phyloP scores from a whole-genome alignment of 768 basidiomycete genomes.

The Naematelia aurantialba region DNA sequence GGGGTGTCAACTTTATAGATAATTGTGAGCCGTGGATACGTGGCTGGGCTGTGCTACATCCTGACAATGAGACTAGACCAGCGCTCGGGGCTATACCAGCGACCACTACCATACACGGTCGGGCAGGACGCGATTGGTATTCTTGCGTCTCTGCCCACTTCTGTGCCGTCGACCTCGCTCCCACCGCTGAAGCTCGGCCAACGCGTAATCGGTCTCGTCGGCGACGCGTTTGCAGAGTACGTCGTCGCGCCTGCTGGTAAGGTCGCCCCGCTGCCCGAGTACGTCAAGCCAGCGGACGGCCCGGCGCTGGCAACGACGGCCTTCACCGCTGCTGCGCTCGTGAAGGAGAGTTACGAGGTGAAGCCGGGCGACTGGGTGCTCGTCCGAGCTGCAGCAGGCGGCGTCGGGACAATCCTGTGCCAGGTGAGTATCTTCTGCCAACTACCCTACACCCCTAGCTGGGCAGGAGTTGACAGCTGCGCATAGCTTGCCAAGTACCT shows the following conservation, averaged over 20 bases:
- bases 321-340: constrained; percentile 68
- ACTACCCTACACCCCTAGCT: neutral
- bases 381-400: constrained; percentile 88
- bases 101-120: constrained; percentile 53
- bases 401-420: constrained; percentile 59
- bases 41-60: neutral
- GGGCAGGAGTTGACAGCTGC: too few relatives aligned
- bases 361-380: constrained; percentile 69
- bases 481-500: constrained; percentile 64
- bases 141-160: neutral
- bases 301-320: constrained; percentile 71
- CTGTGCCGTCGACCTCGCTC: constrained; percentile 55
- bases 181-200: constrained; percentile 65
- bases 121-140: constrained; percentile 77
- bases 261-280: constrained; percentile 64
- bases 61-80: constrained; percentile 58
- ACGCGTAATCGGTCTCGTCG: constrained; percentile 58
- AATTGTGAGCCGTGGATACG: constrained; percentile 31
- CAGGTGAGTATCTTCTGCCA: constrained; percentile 51
- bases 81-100: constrained; percentile 57
- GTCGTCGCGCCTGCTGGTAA: constrained; percentile 62
- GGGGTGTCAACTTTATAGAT: constrained; percentile 68
- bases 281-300: constrained; percentile 58
- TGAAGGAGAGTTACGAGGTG: constrained; percentile 80
- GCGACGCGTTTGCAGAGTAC: constrained; percentile 63